These are phyloP conservation scores for Kingdonia uniflora DNA, from an alignment of 164 flowering plant species.

Conservation along the genomic window DNA sequence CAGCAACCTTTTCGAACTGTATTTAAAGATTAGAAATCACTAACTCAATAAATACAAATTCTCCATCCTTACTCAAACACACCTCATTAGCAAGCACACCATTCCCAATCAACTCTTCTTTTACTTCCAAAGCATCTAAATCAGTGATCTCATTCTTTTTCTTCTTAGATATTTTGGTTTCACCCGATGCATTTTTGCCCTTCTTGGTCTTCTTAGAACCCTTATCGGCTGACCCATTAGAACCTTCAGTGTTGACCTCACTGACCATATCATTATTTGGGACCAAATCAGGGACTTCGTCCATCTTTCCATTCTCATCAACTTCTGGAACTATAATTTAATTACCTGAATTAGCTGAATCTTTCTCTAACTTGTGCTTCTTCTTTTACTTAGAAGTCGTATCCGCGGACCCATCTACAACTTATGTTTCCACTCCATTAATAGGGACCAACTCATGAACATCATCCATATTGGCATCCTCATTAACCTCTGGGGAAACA, in stretches of 20 bases:
- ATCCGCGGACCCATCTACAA: conserved; percentile 4
- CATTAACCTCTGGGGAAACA: conserved; percentile 21
- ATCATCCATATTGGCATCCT: conserved; percentile 23
- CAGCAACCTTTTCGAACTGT: conserved; percentile 88
- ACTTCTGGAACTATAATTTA: conserved; percentile 30
- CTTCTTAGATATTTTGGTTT: conserved; percentile 14
- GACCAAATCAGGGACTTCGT: conserved; percentile 28
- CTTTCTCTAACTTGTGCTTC: conserved; percentile 62
- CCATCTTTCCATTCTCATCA: conserved; percentile 14
- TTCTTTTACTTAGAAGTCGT: conserved; percentile 19
- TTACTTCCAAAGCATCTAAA: neutral
- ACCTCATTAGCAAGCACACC: conserved; percentile 7
- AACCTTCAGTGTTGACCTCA: neutral
- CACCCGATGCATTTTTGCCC: conserved; percentile 15
- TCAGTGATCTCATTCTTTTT: conserved; percentile 8
- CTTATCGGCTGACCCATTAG: conserved; percentile 11
- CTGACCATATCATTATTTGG: conserved; percentile 24
- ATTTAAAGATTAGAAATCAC: conserved; percentile 63
- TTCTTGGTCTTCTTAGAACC: conserved; percentile 25
- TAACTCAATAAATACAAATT: conserved; percentile 30
- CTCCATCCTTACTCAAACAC: conserved; percentile 11
- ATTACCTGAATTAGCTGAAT: conserved; percentile 33
- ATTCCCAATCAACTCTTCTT: conserved; percentile 7
- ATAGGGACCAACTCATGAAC: conserved; percentile 34
- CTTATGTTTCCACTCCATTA: conserved; percentile 3